Evolutionary conservation across 768 basidiomycete genomes (phyloP).

Genomic region (Tremella mesenterica): DNA sequence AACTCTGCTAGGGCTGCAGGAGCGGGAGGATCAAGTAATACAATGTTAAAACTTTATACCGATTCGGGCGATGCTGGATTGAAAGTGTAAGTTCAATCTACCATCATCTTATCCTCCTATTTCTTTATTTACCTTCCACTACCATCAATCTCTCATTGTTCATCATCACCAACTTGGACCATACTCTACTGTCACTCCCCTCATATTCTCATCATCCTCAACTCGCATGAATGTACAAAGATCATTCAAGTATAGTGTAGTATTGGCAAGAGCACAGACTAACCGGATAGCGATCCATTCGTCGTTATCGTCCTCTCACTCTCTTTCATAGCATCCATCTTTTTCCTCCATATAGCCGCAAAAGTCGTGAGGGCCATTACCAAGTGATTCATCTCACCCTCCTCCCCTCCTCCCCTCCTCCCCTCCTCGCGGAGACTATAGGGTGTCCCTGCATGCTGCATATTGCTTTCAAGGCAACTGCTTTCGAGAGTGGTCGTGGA

Average conservation of each 20-base stretch:
- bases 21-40: constrained; percentile 91
- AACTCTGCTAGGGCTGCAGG: constrained; percentile 85
- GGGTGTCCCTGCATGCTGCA: too few relatives aligned
- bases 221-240: too few relatives aligned
- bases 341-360: constrained; percentile 95
- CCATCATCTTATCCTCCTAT: background rate
- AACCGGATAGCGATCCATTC: constrained; percentile 69
- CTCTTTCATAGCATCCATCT: constrained; percentile 94
- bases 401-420: too few relatives aligned
- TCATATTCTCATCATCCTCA: too few relatives aligned
- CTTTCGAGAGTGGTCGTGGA: too few relatives aligned
- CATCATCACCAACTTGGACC: background rate
- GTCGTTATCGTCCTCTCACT: constrained; percentile 92
- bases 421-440: too few relatives aligned
- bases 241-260: too few relatives aligned
- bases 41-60: constrained; percentile 98
- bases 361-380: constrained; percentile 86
- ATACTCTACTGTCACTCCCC: background rate
- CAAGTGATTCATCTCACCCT: constrained; percentile 56
- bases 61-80: constrained; percentile 88
- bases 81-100: constrained; percentile 66
- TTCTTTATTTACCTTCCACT: background rate
- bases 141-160: background rate
- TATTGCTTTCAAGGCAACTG: too few relatives aligned
- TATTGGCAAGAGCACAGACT: background rate